These are phyloP conservation scores for Massospora cicadina DNA, from an alignment of 371 early-diverging fungal species.

Conservation along the genomic window DNA sequence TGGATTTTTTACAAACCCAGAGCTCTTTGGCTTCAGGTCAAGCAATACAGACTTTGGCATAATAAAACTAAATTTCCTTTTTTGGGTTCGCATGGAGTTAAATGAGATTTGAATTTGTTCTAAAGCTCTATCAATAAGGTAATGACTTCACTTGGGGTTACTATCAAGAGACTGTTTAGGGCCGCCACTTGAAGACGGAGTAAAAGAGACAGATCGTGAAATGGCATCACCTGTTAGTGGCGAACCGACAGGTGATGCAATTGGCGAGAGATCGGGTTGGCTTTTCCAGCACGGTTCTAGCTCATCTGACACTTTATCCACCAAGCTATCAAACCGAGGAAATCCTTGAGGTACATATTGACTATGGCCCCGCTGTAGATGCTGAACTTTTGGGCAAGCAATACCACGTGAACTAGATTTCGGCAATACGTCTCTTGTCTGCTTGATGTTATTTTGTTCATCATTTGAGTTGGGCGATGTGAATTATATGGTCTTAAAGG, in stretches of 20 bases:
- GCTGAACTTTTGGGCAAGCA: neutral
- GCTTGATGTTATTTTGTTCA: neutral
- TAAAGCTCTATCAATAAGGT: neutral
- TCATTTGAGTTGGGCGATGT: neutral
- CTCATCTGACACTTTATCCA: neutral
- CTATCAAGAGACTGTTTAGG: neutral
- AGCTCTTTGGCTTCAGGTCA: neutral
- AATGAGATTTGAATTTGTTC: neutral
- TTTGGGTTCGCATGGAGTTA: neutral
- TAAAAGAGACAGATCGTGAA: neutral
- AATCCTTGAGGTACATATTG: neutral
- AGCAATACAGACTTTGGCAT: neutral
- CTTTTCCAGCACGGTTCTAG: neutral
- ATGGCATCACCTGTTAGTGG: neutral
- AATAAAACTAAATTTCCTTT: neutral
- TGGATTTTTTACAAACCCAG: neutral
- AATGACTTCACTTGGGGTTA: neutral
- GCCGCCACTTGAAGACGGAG: neutral
- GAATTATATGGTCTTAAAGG: neutral
- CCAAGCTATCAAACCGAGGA: neutral
- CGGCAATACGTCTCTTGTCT: too few relatives aligned
- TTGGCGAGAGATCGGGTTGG: neutral
- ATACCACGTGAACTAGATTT: neutral
- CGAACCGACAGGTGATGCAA: neutral
- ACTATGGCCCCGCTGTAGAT: neutral